Evolutionary conservation across 495 filamentous ascomycete genomes (phyloP), one percentile per base, ranked within the genome.

Genomic region (Podospora fimiseda): DNA sequence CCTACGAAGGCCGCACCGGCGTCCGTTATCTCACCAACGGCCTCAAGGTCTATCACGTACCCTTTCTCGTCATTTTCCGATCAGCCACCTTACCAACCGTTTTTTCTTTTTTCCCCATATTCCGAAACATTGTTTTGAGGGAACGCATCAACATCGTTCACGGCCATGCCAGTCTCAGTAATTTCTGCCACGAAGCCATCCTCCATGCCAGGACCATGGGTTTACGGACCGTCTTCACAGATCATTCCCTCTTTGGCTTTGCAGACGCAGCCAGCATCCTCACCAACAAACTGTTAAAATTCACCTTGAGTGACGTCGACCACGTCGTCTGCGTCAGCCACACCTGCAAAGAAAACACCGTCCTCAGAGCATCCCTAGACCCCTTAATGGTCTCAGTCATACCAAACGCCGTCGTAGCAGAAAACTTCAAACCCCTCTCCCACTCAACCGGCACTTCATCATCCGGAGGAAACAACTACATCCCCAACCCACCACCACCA

Each of bases 331-430:
- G 93, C 57, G 93, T 98, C 58, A 94, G 88, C 62, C 90, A 98
- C 76, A 98, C 93, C 50, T 96, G 92, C 74, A 97, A 98, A 70
- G 93, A 98, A 62, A 98, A 98, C 65, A 98, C 93, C 1, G 93
- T 97, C 24, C 83, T 98, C 15, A 80, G 93, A 59, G 93, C 93
- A 38, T 94, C 91, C 0, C 79, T 98, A 11, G 94, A 98, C 66
- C 94, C 93, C 7, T 71, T 95, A 8, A 96, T 95, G 86, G 93
- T 97, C 27, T 96, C 90, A 0, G 93, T 95, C 16, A 97, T 98
- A 46, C 93, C 93, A 15, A 98, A 98, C 63, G 93, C 93, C 3
- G 87, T 98, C 2, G 93, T 98, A 13, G 90, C 94, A 30, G 91
- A 96, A 56, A 95, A 96, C 69, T 98, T 97, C 65, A 80, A 82